A percentile compares a stretch with the other conserved stretches of the same genome.
Evolutionary conservation across 768 basidiomycete genomes (phyloP).

Genomic region (Auriscalpium orientale): DNA sequence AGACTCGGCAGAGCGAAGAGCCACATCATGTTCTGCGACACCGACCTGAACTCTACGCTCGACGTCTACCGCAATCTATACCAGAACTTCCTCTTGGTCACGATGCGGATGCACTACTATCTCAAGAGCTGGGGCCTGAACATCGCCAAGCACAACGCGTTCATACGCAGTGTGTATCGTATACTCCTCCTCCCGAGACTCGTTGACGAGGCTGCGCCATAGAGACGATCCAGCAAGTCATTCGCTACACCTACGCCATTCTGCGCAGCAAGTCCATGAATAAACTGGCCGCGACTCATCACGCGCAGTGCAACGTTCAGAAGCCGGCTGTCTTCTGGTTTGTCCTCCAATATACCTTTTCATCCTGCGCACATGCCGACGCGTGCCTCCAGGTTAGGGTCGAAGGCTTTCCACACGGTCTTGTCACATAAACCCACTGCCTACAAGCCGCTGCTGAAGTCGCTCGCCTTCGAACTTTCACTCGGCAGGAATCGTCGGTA

Average conservation of each 20-base stretch:
- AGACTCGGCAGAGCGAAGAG: conserved; percentile 68
- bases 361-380: neutral
- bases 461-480: conserved; percentile 43
- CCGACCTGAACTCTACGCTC: conserved; percentile 50
- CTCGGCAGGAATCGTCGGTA: conserved; percentile 37
- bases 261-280: conserved; percentile 39
- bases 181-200: neutral
- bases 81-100: conserved; percentile 73
- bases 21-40: conserved; percentile 78
- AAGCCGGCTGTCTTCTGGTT: conserved; percentile 57
- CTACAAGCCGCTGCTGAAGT: conserved; percentile 40
- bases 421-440: conserved; percentile 44
- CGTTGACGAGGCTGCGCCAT: neutral
- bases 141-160: conserved; percentile 35
- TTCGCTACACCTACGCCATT: conserved; percentile 47
- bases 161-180: conserved; percentile 48
- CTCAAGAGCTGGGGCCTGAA: conserved; percentile 52
- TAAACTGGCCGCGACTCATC: conserved; percentile 30
- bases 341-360: conserved; percentile 12
- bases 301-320: conserved; percentile 36
- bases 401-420: conserved; percentile 68
- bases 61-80: conserved; percentile 78
- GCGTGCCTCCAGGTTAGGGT: conserved; percentile 58
- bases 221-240: conserved; percentile 60
- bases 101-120: conserved; percentile 85